Evolutionary conservation across 108 stramenopile species (phyloP).

Genomic region (Skeletonema potamos): DNA sequence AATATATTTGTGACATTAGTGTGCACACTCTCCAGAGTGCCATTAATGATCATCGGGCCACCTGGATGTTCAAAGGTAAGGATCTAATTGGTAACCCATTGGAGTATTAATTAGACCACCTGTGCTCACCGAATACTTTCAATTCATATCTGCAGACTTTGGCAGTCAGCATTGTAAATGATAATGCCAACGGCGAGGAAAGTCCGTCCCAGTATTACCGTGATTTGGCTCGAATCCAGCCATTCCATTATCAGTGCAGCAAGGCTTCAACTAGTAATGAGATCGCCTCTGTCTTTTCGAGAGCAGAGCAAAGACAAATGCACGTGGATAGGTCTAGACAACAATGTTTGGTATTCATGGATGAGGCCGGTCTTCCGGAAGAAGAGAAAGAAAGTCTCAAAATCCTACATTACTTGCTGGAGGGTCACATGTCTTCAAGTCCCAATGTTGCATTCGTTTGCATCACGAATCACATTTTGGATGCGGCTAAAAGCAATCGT

Average conservation of each 20-base stretch:
- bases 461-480: slow-evolving; percentile 42
- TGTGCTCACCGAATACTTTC: background rate
- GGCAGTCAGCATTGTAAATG: slow-evolving; percentile 34
- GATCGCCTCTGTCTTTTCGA: slow-evolving; percentile 23
- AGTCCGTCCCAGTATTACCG: slow-evolving; percentile 20
- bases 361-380: slow-evolving; percentile 41
- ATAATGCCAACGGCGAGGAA: slow-evolving; percentile 37
- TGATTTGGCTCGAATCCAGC: slow-evolving; percentile 23
- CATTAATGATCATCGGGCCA: slow-evolving; percentile 30
- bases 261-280: slow-evolving; percentile 38
- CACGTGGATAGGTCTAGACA: slow-evolving; percentile 19
- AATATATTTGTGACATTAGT: slow-evolving; percentile 33
- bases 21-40: slow-evolving; percentile 18
- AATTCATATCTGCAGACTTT: slow-evolving; percentile 7
- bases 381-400: slow-evolving; percentile 43
- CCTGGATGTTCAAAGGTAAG: background rate
- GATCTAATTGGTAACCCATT: background rate
- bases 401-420: slow-evolving; percentile 45
- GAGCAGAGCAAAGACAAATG: slow-evolving; percentile 21
- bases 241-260: slow-evolving; percentile 40
- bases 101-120: background rate
- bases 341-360: slow-evolving; percentile 32
- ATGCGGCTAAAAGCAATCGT: slow-evolving; percentile 53
- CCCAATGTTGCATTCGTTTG: slow-evolving; percentile 33
- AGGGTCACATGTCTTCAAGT: slow-evolving; percentile 35